Evolutionary conservation across 352 stramenopile genomes (phyloP).

Genomic region (Phytophthora sp.): DNA sequence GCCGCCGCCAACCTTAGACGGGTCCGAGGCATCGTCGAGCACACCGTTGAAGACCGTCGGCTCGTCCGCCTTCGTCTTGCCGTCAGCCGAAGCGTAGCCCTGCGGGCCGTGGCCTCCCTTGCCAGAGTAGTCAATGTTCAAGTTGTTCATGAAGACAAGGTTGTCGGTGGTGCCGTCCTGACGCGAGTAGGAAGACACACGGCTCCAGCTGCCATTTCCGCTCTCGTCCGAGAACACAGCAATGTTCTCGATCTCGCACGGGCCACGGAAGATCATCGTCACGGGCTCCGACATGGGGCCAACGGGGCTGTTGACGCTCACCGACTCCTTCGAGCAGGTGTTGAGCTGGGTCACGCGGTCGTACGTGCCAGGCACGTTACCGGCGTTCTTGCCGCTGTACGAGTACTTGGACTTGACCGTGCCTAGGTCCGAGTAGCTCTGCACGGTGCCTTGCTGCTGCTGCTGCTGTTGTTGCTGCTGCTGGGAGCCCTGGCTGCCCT

Average conservation of each 20-base stretch:
- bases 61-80: slow-evolving; percentile 19
- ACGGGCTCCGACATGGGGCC: slow-evolving; percentile 67
- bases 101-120: slow-evolving; percentile 50
- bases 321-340: slow-evolving; percentile 42
- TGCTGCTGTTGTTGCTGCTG: slow-evolving; percentile 1
- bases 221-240: slow-evolving; percentile 48
- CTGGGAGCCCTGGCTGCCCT: slow-evolving; percentile 1
- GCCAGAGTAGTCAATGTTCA: slow-evolving; percentile 67
- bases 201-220: slow-evolving; percentile 40
- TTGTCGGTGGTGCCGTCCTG: slow-evolving; percentile 41
- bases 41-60: slow-evolving; percentile 47
- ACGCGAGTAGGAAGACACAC: slow-evolving; percentile 61
- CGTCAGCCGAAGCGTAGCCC: slow-evolving; percentile 56
- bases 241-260: slow-evolving; percentile 67
- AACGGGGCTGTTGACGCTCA: slow-evolving; percentile 53
- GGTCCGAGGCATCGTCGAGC: slow-evolving; percentile 52
- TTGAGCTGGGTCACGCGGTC: slow-evolving; percentile 49
- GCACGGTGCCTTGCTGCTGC: slow-evolving; percentile 18
- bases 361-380: slow-evolving; percentile 58
- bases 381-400: slow-evolving; percentile 59
- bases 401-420: slow-evolving; percentile 51
- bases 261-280: slow-evolving; percentile 68
- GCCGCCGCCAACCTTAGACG: slow-evolving; percentile 35
- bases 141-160: slow-evolving; percentile 82
- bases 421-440: slow-evolving; percentile 35